phyloP scores from a whole-genome alignment of 371 early-diverging fungal species.

The Circinella umbellata region DNA sequence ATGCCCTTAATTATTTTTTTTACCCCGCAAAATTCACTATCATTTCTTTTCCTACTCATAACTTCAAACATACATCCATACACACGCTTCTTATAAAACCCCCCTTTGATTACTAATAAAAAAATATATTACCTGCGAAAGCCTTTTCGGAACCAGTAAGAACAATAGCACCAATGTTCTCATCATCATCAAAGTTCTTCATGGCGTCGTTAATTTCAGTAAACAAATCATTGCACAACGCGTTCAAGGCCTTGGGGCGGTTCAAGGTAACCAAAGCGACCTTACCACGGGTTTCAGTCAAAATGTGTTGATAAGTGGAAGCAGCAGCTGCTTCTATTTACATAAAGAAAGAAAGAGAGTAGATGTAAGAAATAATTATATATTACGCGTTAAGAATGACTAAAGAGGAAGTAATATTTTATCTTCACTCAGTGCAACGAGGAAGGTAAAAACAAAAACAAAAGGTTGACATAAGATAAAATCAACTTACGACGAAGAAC shows the following conservation, averaged over 20 bases:
- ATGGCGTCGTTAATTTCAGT: constrained; percentile 92
- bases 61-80: neutral
- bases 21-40: no score
- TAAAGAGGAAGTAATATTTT: no score
- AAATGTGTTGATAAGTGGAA: constrained; percentile 66
- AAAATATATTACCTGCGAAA: constrained; percentile 78
- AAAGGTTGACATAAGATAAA: neutral
- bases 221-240: constrained; percentile 92
- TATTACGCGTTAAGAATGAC: neutral
- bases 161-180: constrained; percentile 88
- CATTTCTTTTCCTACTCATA: neutral
- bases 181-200: constrained; percentile 77
- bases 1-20: neutral
- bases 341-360: constrained; percentile 14
- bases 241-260: constrained; percentile 97
- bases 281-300: constrained; percentile 79
- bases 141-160: constrained; percentile 96
- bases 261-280: constrained; percentile 91
- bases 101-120: neutral
- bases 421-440: no score
- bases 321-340: constrained; percentile 44
- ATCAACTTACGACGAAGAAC: constrained; percentile 39
- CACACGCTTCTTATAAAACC: neutral
- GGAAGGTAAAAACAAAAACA: neutral
- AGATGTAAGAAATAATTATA: constrained; percentile 1